phyloP scores from a whole-genome alignment of 176 grass and related monocot genomes.

The Eragrostis curvula region DNA sequence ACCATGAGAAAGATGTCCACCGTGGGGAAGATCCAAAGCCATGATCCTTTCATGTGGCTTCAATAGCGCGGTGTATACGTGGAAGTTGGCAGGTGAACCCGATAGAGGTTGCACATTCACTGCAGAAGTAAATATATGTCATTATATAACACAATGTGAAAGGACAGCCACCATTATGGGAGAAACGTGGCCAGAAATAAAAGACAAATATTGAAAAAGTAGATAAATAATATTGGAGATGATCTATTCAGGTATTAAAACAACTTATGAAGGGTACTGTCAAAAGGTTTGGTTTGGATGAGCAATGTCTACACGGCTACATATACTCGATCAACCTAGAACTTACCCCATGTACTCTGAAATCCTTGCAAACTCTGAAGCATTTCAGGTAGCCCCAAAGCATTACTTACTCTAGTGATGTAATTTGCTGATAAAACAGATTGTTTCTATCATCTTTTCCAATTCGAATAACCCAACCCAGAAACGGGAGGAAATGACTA shows the following conservation, averaged over 20 bases:
- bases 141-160: constrained; percentile 25
- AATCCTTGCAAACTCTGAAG: background rate
- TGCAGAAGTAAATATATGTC: constrained; percentile 41
- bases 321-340: constrained; percentile 31
- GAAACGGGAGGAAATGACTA: background rate
- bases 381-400: constrained; percentile 21
- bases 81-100: constrained; percentile 95
- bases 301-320: constrained; percentile 14
- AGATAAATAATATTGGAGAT: constrained; percentile 5
- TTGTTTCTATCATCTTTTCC: constrained; percentile 3
- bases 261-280: constrained; percentile 3
- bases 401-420: background rate
- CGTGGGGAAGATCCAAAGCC: constrained; percentile 98
- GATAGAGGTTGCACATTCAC: constrained; percentile 98
- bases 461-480: constrained; percentile 18
- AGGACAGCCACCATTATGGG: background rate
- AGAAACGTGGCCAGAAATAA: background rate
- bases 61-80: constrained; percentile 94
- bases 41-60: constrained; percentile 99
- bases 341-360: background rate
- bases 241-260: constrained; percentile 11
- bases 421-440: background rate
- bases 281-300: background rate
- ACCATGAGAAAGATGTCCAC: constrained; percentile 99
- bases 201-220: background rate